These are phyloP conservation scores for Monotropa hypopitys DNA, from an alignment of 179 eudicot species.

Conservation along the genomic window DNA sequence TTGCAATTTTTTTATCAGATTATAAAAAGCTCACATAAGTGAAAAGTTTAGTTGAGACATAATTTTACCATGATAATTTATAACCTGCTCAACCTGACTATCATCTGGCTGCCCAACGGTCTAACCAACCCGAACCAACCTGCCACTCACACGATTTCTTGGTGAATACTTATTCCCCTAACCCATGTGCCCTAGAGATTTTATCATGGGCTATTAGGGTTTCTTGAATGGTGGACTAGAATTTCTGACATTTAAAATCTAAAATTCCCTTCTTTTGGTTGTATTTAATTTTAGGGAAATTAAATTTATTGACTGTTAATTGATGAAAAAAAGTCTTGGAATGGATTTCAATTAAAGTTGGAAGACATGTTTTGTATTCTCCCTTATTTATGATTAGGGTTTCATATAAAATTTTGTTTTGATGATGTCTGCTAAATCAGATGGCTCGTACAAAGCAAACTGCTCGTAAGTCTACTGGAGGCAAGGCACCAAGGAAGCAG, in stretches of 20 bases:
- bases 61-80: too few relatives aligned
- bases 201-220: background rate
- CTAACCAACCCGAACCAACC: too few relatives aligned
- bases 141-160: too few relatives aligned
- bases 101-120: too few relatives aligned
- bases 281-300: background rate
- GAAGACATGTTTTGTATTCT: background rate
- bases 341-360: background rate
- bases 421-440: slow-evolving; percentile 11
- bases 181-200: too few relatives aligned
- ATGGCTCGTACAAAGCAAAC: slow-evolving; percentile 57
- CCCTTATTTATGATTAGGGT: background rate
- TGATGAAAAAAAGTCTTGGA: background rate
- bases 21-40: too few relatives aligned
- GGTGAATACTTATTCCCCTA: background rate
- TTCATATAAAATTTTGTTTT: background rate
- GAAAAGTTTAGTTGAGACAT: too few relatives aligned
- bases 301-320: background rate
- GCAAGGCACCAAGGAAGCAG: slow-evolving; percentile 75
- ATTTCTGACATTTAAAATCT: too few relatives aligned
- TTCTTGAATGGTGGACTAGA: background rate
- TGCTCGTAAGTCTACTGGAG: slow-evolving; percentile 78
- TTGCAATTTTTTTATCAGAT: too few relatives aligned
- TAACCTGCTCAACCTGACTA: too few relatives aligned
- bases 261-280: background rate